Base-by-base conservation (phyloP, 495 filamentous ascomycete species). In the Penicillium parvum region DNA sequence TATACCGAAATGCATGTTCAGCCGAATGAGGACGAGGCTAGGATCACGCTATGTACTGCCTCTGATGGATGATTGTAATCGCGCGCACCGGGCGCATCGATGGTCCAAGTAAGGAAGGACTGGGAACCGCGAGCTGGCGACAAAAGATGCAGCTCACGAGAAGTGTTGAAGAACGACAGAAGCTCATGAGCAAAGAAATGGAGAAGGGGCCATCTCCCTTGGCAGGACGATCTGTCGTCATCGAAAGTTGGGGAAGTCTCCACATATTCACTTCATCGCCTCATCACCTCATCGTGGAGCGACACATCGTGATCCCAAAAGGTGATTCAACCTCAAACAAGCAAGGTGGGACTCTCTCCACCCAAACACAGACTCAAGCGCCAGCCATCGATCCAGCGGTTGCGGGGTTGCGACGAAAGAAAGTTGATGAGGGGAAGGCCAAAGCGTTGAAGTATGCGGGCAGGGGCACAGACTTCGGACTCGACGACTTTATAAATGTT, bases 1-100 rank as follows among this genome's bases (percentile, higher is more conserved):
- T 27, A 60, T 21, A 30, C 52, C 15, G 6, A 62, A 43, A 37
- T 47, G 39, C 63, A 69, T 72, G n/a, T 4, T 53, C n/a, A 27
- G 1, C 11, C 3, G 26, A 17, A 15, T 11, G 25, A 27, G 25
- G 7, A 11, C n/a, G n/a, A n/a, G n/a, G n/a, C n/a, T n/a, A n/a
- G n/a, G n/a, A n/a, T n/a, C n/a, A n/a, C n/a, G n/a, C n/a, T n/a
- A n/a, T n/a, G n/a, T n/a, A n/a, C n/a, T n/a, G n/a, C n/a, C 29
- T 32, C 16, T 32, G 11, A 7, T 15, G 35, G 12, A 25, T 15
- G 14, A 20, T 8, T 23, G 20, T n/a, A n/a, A 37, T 36, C 23
- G 15, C 11, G 32, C 41, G 41, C 41, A 19, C 41, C 41, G n/a
- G 32, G 41, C 41, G 41, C 41, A 29, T 37, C 1, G 16, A 44